Base-by-base conservation (phyloP, 2,329 filamentous ascomycete genomes). In the Pseudodiploospora longispora region DNA sequence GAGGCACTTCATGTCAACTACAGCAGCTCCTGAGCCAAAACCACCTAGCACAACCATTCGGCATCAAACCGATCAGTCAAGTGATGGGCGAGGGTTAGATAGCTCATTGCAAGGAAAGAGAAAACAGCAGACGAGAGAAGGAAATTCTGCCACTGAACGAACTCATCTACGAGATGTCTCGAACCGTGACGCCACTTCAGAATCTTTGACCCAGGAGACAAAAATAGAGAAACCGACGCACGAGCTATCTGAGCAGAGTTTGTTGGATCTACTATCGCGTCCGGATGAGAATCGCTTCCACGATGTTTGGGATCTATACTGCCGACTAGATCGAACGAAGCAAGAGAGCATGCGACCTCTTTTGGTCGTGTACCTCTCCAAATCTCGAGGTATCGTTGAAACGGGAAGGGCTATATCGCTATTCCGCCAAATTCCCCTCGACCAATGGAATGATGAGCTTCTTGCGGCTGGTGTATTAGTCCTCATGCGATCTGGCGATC, bases 391-490 rank as follows among this genome's bases (percentile, higher is more conserved):
- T n/a, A 51, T 65, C 6, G 57, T 69, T 4, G 71, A 76, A 40
- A 66, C 65, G 1, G 63, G 63, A 53, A 67, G 72, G 44, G 63
- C 73, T n/a, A 55, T 65, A 4, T 62, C 69, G 3, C 47, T 77
- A 2, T 73, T 76, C 41, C 58, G 59, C 3, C 56, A 64, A 30
- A 54, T 72, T 2, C 53, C 62, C 1, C 32, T 51, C 2, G 50
- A 60, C 0, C 45, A 57, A 6, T 75, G 71, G 72, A 63, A 65
- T 10, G 56, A 68, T 9, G 53, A 60, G 3, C 45, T 65, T 4
- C 61, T 75, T 4, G 53, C 63, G 3, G 61, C 66, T 0, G 69
- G 62, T 6, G 55, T 77, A 4, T 55, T 62, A 7, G 63, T 72
- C 3, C 61, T 69, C 30, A 50, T 76, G 36, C 62, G 60, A 19